A percentile compares a stretch with the other conserved stretches of the same genome.
Conservation (phyloP, 768 basidiomycete genomes). For the Rhodotorula taiwanensis region DNA sequence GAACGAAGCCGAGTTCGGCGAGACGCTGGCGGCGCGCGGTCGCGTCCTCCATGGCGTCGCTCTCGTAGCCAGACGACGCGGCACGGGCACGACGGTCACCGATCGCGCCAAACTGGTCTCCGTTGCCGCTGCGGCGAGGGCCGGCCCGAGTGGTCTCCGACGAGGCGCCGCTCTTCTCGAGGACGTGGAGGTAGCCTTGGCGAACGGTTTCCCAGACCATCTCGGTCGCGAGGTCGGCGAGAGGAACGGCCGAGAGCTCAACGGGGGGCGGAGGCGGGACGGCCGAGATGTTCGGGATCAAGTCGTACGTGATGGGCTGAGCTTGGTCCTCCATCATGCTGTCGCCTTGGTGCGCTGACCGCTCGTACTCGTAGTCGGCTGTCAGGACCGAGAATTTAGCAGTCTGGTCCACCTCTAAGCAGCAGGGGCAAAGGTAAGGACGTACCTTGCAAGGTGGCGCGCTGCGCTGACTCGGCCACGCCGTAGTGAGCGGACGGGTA, state of each 20-base stretch:
- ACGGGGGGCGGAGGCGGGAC: slow-evolving; percentile 37
- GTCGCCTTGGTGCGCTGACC: slow-evolving; percentile 10
- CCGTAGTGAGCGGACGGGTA: slow-evolving; percentile 9
- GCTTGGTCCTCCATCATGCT: background rate
- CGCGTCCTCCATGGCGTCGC: slow-evolving; percentile 12
- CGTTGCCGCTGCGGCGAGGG: slow-evolving; percentile 18
- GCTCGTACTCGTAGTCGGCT: slow-evolving; percentile 16
- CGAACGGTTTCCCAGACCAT: slow-evolving; percentile 37
- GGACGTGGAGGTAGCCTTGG: slow-evolving; percentile 20
- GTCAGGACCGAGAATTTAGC: background rate
- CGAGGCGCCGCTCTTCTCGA: slow-evolving; percentile 15
- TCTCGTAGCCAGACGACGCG: slow-evolving; percentile 9
- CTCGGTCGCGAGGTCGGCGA: slow-evolving; percentile 37
- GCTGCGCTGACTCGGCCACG: slow-evolving; percentile 22
- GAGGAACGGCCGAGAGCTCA: slow-evolving; percentile 37
- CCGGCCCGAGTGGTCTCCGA: slow-evolving; percentile 13
- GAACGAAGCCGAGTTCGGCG: slow-evolving; percentile 26
- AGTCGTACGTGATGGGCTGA: slow-evolving; percentile 31
- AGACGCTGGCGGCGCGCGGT: slow-evolving; percentile 27
- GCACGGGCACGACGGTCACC: slow-evolving; percentile 25
- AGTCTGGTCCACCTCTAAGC: too few species aligned
- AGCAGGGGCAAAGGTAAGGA: background rate
- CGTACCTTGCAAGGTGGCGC: slow-evolving; percentile 30
- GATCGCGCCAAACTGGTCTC: slow-evolving; percentile 33
- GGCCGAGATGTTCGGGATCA: slow-evolving; percentile 33